phyloP scores from a whole-genome alignment of 352 stramenopile genomes.

The Globisporangium solare region DNA sequence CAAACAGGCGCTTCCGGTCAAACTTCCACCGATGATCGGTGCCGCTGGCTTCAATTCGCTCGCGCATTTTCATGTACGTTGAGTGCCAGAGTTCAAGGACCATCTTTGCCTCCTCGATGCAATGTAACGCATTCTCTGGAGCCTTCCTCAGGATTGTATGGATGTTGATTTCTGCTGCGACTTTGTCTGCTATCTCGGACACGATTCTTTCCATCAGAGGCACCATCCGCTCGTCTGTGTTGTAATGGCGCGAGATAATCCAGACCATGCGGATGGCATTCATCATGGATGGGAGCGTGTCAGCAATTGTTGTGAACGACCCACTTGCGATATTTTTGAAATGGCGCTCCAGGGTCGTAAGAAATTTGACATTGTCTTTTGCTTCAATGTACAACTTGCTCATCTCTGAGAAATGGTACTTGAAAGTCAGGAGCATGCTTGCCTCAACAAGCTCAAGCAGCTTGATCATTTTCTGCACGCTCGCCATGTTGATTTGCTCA shows the following conservation, averaged over 20 bases:
- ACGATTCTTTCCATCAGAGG: slow-evolving; percentile 95
- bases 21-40: slow-evolving; percentile 97
- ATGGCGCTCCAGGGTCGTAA: slow-evolving; percentile 94
- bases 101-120: slow-evolving; percentile 89
- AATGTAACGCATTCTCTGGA: slow-evolving; percentile 67
- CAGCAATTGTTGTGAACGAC: slow-evolving; percentile 88
- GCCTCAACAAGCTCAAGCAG: slow-evolving; percentile 89
- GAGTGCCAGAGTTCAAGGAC: slow-evolving; percentile 92
- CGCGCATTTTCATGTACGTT: slow-evolving; percentile 93
- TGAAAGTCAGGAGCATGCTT: slow-evolving; percentile 90
- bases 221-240: slow-evolving; percentile 96
- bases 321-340: slow-evolving; percentile 94
- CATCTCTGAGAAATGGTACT: slow-evolving; percentile 93
- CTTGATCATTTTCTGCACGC: slow-evolving; percentile 95
- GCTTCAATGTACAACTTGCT: slow-evolving; percentile 94
- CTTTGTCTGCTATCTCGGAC: slow-evolving; percentile 92
- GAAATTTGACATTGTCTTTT: slow-evolving; percentile 96
- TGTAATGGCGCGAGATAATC: slow-evolving; percentile 97
- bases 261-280: slow-evolving; percentile 96
- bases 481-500: slow-evolving; percentile 94
- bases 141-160: slow-evolving; percentile 84
- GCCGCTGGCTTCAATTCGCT: slow-evolving; percentile 92
- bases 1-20: slow-evolving; percentile 92
- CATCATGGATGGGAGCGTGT: slow-evolving; percentile 95
- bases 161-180: slow-evolving; percentile 89